phyloP scores from a whole-genome alignment of 352 stramenopile genomes.

The Porosira glacialis region DNA sequence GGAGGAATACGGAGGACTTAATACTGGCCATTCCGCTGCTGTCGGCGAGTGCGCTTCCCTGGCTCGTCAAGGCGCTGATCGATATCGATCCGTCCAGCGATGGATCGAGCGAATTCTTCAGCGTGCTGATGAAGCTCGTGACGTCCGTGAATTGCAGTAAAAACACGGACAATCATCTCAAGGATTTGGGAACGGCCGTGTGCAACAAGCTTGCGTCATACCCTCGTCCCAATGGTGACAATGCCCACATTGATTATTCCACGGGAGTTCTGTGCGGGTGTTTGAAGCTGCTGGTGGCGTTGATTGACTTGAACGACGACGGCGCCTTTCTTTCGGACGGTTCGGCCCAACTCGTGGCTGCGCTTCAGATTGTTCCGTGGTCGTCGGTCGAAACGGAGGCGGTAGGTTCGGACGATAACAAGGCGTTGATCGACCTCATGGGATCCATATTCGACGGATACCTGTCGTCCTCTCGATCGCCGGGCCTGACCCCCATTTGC shows the following conservation, averaged over 20 bases:
- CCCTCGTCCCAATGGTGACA: slow-evolving; percentile 54
- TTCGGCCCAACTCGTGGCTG: slow-evolving; percentile 50
- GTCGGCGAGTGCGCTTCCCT: slow-evolving; percentile 62
- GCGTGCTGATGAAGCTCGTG: slow-evolving; percentile 72
- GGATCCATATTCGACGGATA: slow-evolving; percentile 81
- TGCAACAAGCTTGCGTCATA: slow-evolving; percentile 76
- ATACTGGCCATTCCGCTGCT: slow-evolving; percentile 70
- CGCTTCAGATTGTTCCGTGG: slow-evolving; percentile 58
- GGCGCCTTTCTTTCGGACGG: slow-evolving; percentile 56
- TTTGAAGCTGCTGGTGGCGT: slow-evolving; percentile 67
- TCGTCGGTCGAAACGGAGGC: slow-evolving; percentile 34
- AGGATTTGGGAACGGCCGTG: slow-evolving; percentile 58
- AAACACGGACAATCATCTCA: slow-evolving; percentile 39
- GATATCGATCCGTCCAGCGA: slow-evolving; percentile 68
- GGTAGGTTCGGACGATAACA: slow-evolving; percentile 34
- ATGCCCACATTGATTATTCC: slow-evolving; percentile 55
- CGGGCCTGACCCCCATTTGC: slow-evolving; percentile 66
- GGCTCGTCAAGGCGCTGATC: slow-evolving; percentile 70
- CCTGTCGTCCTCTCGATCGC: slow-evolving; percentile 60
- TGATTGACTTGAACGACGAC: slow-evolving; percentile 55
- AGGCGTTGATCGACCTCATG: slow-evolving; percentile 74
- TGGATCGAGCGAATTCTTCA: slow-evolving; percentile 76
- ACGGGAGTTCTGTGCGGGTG: slow-evolving; percentile 79
- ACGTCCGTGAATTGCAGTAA: slow-evolving; percentile 15
- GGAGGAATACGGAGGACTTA: slow-evolving; percentile 70